Evolutionary conservation across 306 rosid species (phyloP), one percentile per base, ranked within the genome.

Genomic region (Trichosanthes truncata): DNA sequence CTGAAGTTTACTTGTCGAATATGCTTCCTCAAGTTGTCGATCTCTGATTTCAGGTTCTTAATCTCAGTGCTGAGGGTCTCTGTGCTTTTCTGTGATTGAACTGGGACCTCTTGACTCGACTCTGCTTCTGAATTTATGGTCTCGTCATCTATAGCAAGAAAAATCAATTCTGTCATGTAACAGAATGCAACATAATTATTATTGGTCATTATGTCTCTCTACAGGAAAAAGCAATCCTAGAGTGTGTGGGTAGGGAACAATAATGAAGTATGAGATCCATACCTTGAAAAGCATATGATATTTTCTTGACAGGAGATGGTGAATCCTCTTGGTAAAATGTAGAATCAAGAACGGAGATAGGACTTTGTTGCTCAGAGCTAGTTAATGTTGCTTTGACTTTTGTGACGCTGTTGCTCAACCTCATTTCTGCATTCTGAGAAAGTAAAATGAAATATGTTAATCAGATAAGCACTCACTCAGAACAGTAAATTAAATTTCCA

Each of bases 291-390:
- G 89, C 81, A 80, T 77, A 81, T 78, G 91, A 87, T 81, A 71
- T 90, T 89, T 84, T 92, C 88, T 83, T 92, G 80, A 95, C 87
- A 10, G 97, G 98, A 76, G 98, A 95, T 67, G 97, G 98, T 4
- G 97, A 93, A 53, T 95, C 97, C 9, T 95, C 98, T 78, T 88
- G 83, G 74, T 87, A 95, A 82, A 92, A 92, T 82, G 93, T 80
- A 61, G 92, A 85, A 83, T 94, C 98, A 62, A 95, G 97, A 82
- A 95, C 97, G 33, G 98, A 95, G 79, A 91, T 85, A 53, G 98
- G 98, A 82, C 97, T 95, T 56, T 96, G 97, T 81, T 92, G 97
- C 81, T 92, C 98, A 29, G 83, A 51, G 77, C 80, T 85, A 43
- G 79, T 82, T 82, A 62, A 80, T 78, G 77, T 74, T 52, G 81